These are phyloP conservation scores for Capsicum baccatum DNA, from an alignment of 257 asterid species.

Conservation along the genomic window DNA sequence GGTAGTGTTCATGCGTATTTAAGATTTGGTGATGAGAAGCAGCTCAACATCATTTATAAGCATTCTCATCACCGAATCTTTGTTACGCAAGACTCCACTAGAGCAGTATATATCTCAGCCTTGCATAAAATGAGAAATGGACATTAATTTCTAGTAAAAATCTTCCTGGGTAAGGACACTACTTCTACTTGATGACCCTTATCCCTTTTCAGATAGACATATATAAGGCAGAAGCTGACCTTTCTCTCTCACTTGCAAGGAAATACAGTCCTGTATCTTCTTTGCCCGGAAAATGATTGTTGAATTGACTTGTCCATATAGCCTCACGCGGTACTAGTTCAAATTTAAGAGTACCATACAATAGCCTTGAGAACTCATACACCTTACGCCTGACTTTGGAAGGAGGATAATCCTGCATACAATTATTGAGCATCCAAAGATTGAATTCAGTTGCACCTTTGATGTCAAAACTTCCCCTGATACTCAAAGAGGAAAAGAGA, in stretches of 20 bases:
- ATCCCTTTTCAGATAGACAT: too few species aligned
- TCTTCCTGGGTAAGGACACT: too few species aligned
- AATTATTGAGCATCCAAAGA: background rate
- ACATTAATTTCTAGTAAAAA: too few species aligned
- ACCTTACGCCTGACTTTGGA: background rate
- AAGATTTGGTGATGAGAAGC: constrained; percentile 59
- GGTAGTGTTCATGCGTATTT: constrained; percentile 44
- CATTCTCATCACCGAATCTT: background rate
- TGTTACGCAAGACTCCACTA: too few species aligned
- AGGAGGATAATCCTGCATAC: background rate
- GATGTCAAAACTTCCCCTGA: background rate
- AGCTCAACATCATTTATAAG: constrained; percentile 46
- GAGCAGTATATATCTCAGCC: too few species aligned
- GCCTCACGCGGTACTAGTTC: background rate
- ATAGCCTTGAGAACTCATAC: background rate
- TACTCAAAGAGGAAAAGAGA: background rate
- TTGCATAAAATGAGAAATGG: too few species aligned
- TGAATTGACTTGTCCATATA: background rate
- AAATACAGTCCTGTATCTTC: constrained; percentile 24
- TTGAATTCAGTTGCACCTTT: background rate
- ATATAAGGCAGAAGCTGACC: background rate
- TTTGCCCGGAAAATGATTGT: background rate
- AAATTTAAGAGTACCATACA: background rate
- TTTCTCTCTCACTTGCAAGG: background rate
- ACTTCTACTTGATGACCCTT: too few species aligned